phyloP scores from a whole-genome alignment of 768 basidiomycete species.

The Aureoboletus auriporus region DNA sequence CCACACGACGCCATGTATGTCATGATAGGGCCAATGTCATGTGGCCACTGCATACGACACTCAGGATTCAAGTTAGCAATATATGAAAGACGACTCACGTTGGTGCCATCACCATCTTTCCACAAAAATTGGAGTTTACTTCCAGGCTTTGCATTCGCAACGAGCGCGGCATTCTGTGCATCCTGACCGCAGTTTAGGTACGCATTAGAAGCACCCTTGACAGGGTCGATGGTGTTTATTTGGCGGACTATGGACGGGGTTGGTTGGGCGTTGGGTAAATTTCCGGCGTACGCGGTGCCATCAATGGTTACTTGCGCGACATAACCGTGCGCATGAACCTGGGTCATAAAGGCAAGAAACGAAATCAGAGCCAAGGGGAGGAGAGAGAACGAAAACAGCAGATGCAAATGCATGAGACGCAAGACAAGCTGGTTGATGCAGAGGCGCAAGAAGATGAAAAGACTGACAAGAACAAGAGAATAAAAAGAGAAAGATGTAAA shows the following conservation, averaged over 20 bases:
- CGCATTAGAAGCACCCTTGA: constrained; percentile 55
- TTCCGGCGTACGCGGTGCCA: constrained; percentile 41
- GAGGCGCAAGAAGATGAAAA: neutral
- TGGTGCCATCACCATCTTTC: constrained; percentile 41
- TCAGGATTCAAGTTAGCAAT: neutral
- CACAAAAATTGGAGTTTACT: constrained; percentile 53
- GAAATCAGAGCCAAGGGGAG: neutral
- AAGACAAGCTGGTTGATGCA: neutral
- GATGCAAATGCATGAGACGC: constrained; percentile 3
- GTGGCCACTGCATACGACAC: constrained; percentile 37
- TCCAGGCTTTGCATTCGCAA: constrained; percentile 58
- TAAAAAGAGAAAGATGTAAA: neutral
- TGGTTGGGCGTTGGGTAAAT: constrained; percentile 38
- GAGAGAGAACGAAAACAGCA: neutral
- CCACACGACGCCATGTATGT: constrained; percentile 73
- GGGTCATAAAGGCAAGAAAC: constrained; percentile 10
- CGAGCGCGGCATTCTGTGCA: constrained; percentile 45
- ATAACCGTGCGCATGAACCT: constrained; percentile 42
- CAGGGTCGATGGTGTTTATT: constrained; percentile 40
- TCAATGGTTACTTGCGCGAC: constrained; percentile 40
- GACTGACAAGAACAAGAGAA: neutral
- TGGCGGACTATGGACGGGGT: constrained; percentile 42
- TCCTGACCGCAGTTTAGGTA: constrained; percentile 58
- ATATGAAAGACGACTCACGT: constrained; percentile 21
- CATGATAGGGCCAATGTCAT: constrained; percentile 65